These are phyloP conservation scores for Dictyostelium citrinum DNA, from an alignment of 78 protist genomes.

Conservation along the genomic window DNA sequence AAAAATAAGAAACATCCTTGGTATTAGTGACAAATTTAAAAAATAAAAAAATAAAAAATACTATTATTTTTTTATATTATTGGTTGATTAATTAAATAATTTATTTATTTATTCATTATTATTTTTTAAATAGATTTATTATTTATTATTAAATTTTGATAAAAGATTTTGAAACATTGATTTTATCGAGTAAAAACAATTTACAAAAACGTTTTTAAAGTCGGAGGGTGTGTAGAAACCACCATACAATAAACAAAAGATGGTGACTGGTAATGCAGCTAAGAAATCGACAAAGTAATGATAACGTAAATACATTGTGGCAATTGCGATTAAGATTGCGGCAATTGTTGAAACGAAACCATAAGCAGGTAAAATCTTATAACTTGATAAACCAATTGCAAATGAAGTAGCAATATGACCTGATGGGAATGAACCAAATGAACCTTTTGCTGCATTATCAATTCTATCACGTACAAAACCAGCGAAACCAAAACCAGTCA, in stretches of 20 bases:
- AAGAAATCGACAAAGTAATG: conserved; percentile 67
- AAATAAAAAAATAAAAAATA: no score
- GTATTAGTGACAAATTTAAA: no score
- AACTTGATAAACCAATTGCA: conserved; percentile 50
- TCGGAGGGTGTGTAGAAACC: conserved; percentile 52
- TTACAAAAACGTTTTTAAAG: background rate
- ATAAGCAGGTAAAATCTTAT: conserved; percentile 42
- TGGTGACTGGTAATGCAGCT: conserved; percentile 46
- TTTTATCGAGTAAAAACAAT: background rate
- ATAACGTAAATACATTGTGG: conserved; percentile 65
- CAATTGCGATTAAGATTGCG: conserved; percentile 60
- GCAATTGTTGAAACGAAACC: conserved; percentile 40
- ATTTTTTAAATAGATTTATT: background rate
- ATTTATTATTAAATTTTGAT: conserved; percentile 6
- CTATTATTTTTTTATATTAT: no score
- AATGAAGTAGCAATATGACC: conserved; percentile 70
- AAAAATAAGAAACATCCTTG: no score
- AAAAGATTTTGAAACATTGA: background rate
- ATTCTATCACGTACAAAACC: conserved; percentile 51
- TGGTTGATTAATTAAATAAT: background rate
- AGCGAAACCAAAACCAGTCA: conserved; percentile 68
- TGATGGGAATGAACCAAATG: conserved; percentile 71
- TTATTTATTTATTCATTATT: background rate
- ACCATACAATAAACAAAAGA: conserved; percentile 57
- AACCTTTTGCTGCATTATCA: conserved; percentile 56